Evolutionary conservation across 768 basidiomycete genomes (phyloP).

Genomic region (Lentinus tigrinus): DNA sequence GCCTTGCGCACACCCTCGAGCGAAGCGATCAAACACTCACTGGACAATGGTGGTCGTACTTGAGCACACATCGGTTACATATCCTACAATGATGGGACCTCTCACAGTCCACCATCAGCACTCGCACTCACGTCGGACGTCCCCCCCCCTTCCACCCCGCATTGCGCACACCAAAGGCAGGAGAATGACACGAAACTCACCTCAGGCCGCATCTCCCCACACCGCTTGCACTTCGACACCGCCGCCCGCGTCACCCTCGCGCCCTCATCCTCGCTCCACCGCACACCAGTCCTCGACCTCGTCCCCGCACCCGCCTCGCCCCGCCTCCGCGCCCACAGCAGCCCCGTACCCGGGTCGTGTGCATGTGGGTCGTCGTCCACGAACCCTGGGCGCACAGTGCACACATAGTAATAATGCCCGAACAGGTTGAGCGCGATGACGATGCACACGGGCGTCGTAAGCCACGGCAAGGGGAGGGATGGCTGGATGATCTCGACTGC

Average conservation of each 20-base stretch:
- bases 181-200: conserved; percentile 40
- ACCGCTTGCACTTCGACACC: conserved; percentile 65
- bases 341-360: conserved; percentile 35
- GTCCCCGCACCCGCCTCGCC: conserved; percentile 26
- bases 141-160: not conserved
- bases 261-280: conserved; percentile 46
- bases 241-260: conserved; percentile 53
- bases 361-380: conserved; percentile 66
- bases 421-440: conserved; percentile 76
- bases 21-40: conserved; percentile 44
- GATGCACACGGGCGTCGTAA: conserved; percentile 68
- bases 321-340: conserved; percentile 58
- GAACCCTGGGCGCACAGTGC: conserved; percentile 79
- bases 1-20: not conserved
- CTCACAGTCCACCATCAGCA: conserved; percentile 40
- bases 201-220: conserved; percentile 72
- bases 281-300: conserved; percentile 40
- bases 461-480: conserved; percentile 52
- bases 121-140: too few species aligned
- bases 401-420: conserved; percentile 83
- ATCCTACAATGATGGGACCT: conserved; percentile 92
- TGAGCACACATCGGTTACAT: conserved; percentile 86
- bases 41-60: conserved; percentile 91
- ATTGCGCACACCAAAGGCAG: not conserved
- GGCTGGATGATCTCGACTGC: conserved; percentile 81